Evolutionary conservation across 768 basidiomycete genomes (phyloP).

Genomic region (Lepiota venenata): DNA sequence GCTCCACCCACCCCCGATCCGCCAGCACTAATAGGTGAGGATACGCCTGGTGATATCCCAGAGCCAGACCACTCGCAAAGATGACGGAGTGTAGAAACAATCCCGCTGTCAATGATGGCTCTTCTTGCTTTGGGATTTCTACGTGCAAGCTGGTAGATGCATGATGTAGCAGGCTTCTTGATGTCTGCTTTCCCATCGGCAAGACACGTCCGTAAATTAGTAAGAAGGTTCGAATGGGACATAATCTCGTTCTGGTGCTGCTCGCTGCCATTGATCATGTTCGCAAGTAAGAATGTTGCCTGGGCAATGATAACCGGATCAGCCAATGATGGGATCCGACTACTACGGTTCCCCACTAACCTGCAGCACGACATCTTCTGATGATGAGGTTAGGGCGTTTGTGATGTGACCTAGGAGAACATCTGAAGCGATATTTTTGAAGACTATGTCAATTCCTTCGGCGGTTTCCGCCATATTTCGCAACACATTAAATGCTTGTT

Average conservation of each 20-base stretch:
- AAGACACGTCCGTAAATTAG: constrained; percentile 53
- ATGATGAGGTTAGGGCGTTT: constrained; percentile 43
- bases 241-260: constrained; percentile 51
- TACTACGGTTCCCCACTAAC: constrained; percentile 21
- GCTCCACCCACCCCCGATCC: constrained; percentile 13
- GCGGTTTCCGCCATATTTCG: constrained; percentile 67
- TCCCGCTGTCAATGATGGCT: constrained; percentile 35
- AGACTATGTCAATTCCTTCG: constrained; percentile 59
- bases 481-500: constrained; percentile 67
- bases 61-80: constrained; percentile 38
- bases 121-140: constrained; percentile 31
- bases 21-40: constrained; percentile 6
- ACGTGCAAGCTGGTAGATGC: constrained; percentile 54
- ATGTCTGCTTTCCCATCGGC: constrained; percentile 55
- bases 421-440: constrained; percentile 35
- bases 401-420: constrained; percentile 44
- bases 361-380: constrained; percentile 54
- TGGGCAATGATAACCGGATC: constrained; percentile 18
- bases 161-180: constrained; percentile 56
- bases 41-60: constrained; percentile 10
- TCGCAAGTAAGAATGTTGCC: constrained; percentile 61
- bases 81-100: constrained; percentile 35
- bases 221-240: constrained; percentile 47
- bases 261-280: constrained; percentile 59
- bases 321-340: not conserved